Evolutionary conservation across 805 yeast species (phyloP), one percentile per base, ranked within the genome.

Genomic region (Candida khao-thaluensis): DNA sequence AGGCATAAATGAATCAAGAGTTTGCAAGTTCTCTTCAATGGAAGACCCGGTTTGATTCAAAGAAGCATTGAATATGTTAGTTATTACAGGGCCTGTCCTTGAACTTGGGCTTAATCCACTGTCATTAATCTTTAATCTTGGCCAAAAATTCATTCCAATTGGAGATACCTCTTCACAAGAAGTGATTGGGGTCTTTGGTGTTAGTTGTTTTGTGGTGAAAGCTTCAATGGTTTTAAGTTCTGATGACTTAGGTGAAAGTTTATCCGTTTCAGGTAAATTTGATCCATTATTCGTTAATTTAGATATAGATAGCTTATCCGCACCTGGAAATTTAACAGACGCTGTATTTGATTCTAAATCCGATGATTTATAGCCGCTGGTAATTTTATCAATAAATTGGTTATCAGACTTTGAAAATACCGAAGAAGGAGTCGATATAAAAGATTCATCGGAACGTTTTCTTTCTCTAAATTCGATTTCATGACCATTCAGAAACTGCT

Each of bases 1-100:
- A 3, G 47, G 49, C 14, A 45, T 20, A 23, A 34, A 45, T 10
- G 44, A 39, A 10, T 28, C 14, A 35, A 35, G 38, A 17, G 39
- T 27, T n/a, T 31, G 22, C 18, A 42, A 30, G 22, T 42, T 35
- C 12, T 15, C 23, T 17, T 16, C 27, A 10, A 38, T 14, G 3
- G 37, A 11, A 7, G 29, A 11, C n/a, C 35, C 37, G 16, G 37
- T 39, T 17, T 39, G 35, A 12, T 27, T 30, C n/a, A 42, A 30
- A 2, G 41, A 36, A 14, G 41, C 25, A 11, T 25, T 37, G 34
- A 39, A 39, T 8, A 40, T 37, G 11, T 30, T 45, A 6, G 42
- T 45, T 12, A 38, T 38, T 9, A 39, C 33, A 6, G 46, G 45
- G 1, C 46, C 49, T 12, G 17, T 12, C 14, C 44, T 23, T 17